Percentiles rank a stretch among this genome's conserved stretches.
Conservation (phyloP, 1,284 basidiomycete species). For the Pyrrhoderma lamaoense region DNA sequence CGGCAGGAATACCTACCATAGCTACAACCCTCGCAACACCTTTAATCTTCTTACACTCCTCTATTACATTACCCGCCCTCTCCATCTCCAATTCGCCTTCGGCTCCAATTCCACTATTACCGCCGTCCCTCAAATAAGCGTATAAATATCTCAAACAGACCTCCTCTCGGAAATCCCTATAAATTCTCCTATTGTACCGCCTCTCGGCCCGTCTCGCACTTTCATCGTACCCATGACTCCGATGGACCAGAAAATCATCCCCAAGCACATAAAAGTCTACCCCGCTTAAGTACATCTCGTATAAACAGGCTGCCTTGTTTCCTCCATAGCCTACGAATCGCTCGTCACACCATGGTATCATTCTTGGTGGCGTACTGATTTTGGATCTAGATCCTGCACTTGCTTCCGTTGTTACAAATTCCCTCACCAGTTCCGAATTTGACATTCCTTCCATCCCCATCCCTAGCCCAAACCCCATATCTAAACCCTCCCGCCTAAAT, state of each 20-base stretch:
- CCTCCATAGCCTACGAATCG: slow-evolving; percentile 83
- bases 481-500: slow-evolving; percentile 53
- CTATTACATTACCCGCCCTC: slow-evolving; percentile 45
- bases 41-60: slow-evolving; percentile 60
- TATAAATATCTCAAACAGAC: slow-evolving; percentile 52
- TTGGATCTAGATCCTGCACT: no score
- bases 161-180: slow-evolving; percentile 71
- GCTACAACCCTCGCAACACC: slow-evolving; percentile 36
- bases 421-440: slow-evolving; percentile 43
- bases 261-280: slow-evolving; percentile 74
- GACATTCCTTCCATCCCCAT: neutral
- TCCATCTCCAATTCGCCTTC: slow-evolving; percentile 34
- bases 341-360: slow-evolving; percentile 63
- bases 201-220: slow-evolving; percentile 60
- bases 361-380: neutral
- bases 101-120: slow-evolving; percentile 20
- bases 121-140: slow-evolving; percentile 44
- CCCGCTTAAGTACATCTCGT: slow-evolving; percentile 57
- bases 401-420: no score
- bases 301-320: slow-evolving; percentile 62
- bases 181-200: slow-evolving; percentile 69
- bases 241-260: slow-evolving; percentile 82
- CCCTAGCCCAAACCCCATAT: slow-evolving; percentile 28
- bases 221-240: slow-evolving; percentile 78
- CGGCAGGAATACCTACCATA: slow-evolving; percentile 31